phyloP scores from a whole-genome alignment of 139 green algal species.

The Axilococcus clingmanii region DNA sequence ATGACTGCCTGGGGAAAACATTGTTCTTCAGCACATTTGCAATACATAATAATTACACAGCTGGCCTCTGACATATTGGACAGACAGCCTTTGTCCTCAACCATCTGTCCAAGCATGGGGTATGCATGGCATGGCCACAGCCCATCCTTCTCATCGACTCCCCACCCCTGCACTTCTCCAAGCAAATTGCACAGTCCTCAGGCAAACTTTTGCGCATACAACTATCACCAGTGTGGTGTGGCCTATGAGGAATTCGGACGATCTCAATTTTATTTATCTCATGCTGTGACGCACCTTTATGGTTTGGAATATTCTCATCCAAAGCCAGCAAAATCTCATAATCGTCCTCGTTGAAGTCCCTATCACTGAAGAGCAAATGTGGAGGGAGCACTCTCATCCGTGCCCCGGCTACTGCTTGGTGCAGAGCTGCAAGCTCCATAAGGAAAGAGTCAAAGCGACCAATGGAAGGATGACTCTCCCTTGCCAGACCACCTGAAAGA shows the following conservation, averaged over 20 bases:
- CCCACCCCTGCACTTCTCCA: constrained; percentile 15
- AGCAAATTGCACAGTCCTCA: constrained; percentile 20
- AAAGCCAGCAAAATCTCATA: constrained; percentile 55
- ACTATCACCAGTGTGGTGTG: too few species aligned
- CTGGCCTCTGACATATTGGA: constrained; percentile 20
- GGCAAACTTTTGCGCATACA: neutral
- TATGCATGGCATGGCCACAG: constrained; percentile 23
- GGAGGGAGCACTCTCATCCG: constrained; percentile 23
- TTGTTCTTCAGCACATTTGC: too few species aligned
- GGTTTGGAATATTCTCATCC: constrained; percentile 52
- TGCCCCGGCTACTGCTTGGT: constrained; percentile 33
- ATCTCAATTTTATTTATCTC: constrained; percentile 30
- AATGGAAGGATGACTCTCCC: too few species aligned
- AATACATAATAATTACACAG: too few species aligned
- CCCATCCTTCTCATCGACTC: constrained; percentile 10
- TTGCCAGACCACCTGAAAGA: too few species aligned
- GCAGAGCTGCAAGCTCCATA: constrained; percentile 2
- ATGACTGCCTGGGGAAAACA: too few species aligned
- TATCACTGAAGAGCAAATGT: constrained; percentile 42
- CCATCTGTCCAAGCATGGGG: constrained; percentile 22
- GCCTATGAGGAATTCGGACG: constrained; percentile 8
- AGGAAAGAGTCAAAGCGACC: neutral
- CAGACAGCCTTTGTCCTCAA: constrained; percentile 12
- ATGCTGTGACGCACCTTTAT: constrained; percentile 31
- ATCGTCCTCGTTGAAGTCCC: constrained; percentile 38